phyloP scores from a whole-genome alignment of 2,329 filamentous ascomycete species.

The Stylonectria norvegica region DNA sequence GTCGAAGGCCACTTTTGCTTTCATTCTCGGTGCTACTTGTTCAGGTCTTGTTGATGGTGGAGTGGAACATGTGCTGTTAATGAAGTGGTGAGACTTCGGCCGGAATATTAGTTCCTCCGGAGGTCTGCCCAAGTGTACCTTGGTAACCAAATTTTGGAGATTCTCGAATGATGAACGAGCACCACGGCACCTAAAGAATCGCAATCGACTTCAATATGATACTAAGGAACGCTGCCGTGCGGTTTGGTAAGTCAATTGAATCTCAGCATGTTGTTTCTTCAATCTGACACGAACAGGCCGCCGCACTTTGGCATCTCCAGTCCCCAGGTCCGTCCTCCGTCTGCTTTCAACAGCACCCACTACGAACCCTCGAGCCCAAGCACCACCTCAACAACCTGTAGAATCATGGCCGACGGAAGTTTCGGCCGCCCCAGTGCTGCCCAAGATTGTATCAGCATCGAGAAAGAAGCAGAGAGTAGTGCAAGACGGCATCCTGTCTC shows the following conservation, averaged over 20 bases:
- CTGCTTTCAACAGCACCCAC: slow-evolving; percentile 31
- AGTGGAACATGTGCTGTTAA: slow-evolving; percentile 1
- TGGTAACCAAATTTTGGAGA: slow-evolving; percentile 33
- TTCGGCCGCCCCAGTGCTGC: slow-evolving; percentile 16
- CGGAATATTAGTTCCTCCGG: slow-evolving; percentile 25
- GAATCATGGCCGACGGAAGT: slow-evolving; percentile 23
- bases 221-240: slow-evolving; percentile 50
- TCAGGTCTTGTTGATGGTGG: too few relatives aligned
- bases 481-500: slow-evolving; percentile 32
- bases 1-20: too few relatives aligned
- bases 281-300: slow-evolving; percentile 43
- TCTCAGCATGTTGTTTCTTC: not conserved
- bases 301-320: slow-evolving; percentile 46
- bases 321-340: slow-evolving; percentile 34
- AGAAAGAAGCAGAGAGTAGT: slow-evolving; percentile 35
- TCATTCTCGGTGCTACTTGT: too few relatives aligned
- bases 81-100: slow-evolving; percentile 9
- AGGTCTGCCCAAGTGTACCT: slow-evolving; percentile 8
- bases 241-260: slow-evolving; percentile 47
- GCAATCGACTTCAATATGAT: slow-evolving; percentile 47
- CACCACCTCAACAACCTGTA: slow-evolving; percentile 13
- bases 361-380: slow-evolving; percentile 11
- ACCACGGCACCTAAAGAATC: slow-evolving; percentile 11
- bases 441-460: slow-evolving; percentile 23
- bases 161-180: slow-evolving; percentile 21